Conservation (phyloP, 2,329 filamentous ascomycete genomes). For the Pezicula radicicola region DNA sequence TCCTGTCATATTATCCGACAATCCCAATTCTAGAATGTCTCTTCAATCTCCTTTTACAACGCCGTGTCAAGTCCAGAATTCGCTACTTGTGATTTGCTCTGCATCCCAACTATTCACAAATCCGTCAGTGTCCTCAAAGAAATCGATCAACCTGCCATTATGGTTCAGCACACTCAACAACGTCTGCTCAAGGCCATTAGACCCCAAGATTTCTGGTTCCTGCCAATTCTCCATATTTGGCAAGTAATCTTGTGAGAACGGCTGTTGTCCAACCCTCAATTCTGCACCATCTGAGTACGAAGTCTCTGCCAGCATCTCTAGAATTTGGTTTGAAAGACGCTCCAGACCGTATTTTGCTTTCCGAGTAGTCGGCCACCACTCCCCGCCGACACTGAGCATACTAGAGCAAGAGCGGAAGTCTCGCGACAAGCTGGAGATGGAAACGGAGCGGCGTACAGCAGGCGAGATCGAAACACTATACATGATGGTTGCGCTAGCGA, state of each 20-base stretch:
- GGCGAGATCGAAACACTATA: conserved; percentile 35
- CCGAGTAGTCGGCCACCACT: conserved; percentile 36
- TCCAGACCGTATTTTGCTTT: conserved; percentile 1
- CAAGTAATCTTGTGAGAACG: neutral
- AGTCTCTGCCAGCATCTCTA: conserved; percentile 1
- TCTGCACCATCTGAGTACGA: neutral
- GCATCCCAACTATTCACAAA: neutral
- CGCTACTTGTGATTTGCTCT: no score
- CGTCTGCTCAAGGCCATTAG: neutral
- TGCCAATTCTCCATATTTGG: neutral
- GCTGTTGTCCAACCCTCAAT: neutral
- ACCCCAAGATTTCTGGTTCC: neutral
- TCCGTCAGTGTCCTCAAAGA: neutral
- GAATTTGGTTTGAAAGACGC: neutral
- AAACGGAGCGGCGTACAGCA: conserved; percentile 22
- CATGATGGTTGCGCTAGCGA: conserved; percentile 34
- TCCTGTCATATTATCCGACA: no score
- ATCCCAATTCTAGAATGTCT: no score
- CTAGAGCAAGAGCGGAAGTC: conserved; percentile 31
- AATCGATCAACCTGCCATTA: conserved; percentile 3
- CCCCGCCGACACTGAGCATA: conserved; percentile 34
- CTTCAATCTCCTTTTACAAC: no score
- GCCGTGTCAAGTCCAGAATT: no score
- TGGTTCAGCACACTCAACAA: conserved; percentile 1
- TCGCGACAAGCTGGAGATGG: conserved; percentile 19